Percentiles rank a stretch among this genome's conserved stretches.
phyloP scores from a whole-genome alignment of 1,284 basidiomycete species.

The Rhodofomes roseus region DNA sequence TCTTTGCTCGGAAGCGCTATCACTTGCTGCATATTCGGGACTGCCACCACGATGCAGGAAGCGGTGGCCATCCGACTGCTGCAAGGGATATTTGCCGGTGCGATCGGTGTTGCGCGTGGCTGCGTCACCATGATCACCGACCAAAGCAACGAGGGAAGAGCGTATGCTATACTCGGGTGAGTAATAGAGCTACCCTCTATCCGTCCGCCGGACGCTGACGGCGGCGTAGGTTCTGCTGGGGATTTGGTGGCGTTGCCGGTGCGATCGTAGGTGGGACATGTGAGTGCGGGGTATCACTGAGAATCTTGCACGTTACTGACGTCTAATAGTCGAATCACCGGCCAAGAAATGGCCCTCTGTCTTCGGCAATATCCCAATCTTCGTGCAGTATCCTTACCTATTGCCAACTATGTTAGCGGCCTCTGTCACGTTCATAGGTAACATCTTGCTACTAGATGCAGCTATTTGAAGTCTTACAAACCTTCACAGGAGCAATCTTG shows the following conservation, averaged over 20 bases:
- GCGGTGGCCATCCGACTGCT: conserved; percentile 88
- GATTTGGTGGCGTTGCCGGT: conserved; percentile 89
- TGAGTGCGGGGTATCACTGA: conserved; percentile 34
- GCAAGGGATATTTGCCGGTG: conserved; percentile 94
- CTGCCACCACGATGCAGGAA: conserved; percentile 74
- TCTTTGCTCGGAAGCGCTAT: conserved; percentile 82
- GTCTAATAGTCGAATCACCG: conserved; percentile 71
- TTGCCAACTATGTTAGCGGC: conserved; percentile 85
- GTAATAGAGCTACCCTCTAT: conserved; percentile 8
- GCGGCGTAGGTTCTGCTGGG: conserved; percentile 76
- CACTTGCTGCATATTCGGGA: conserved; percentile 84
- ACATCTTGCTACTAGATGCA: conserved; percentile 14
- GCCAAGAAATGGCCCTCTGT: conserved; percentile 79
- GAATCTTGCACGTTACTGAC: conserved; percentile 4
- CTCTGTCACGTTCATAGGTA: conserved; percentile 68
- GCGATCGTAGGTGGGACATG: conserved; percentile 85
- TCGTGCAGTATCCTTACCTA: conserved; percentile 86
- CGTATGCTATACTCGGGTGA: conserved; percentile 90
- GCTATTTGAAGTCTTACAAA: conserved; percentile 2
- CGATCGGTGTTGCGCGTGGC: conserved; percentile 89
- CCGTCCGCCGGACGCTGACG: not conserved
- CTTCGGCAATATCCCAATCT: conserved; percentile 65
- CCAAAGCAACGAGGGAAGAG: conserved; percentile 86
- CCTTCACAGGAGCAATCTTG: conserved; percentile 67
- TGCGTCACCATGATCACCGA: conserved; percentile 89